A percentile compares a stretch with the other conserved stretches of the same genome.
Conservation (phyloP, 768 basidiomycete species). For the Lactarius evosmus region DNA sequence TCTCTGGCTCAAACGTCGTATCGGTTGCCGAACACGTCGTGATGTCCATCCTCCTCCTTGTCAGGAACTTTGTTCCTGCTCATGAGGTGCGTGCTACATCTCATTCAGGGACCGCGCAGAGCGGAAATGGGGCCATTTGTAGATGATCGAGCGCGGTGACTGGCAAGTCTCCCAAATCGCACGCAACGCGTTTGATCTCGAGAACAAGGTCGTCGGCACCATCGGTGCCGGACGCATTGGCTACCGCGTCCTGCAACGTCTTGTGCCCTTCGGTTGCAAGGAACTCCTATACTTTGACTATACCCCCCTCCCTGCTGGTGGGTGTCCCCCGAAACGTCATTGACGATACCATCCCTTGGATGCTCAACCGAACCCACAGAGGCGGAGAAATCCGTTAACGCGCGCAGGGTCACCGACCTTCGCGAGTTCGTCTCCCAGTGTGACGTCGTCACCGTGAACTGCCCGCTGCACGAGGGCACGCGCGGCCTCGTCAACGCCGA, state of each 20-base stretch:
- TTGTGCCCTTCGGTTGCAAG: constrained; percentile 82
- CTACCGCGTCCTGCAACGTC: constrained; percentile 56
- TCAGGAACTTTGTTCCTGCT: constrained; percentile 85
- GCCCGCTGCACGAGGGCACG: constrained; percentile 84
- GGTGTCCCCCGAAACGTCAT: constrained; percentile 6
- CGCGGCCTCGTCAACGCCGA: constrained; percentile 77
- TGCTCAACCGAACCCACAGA: constrained; percentile 38
- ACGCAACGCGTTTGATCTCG: constrained; percentile 82
- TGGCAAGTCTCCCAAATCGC: constrained; percentile 87
- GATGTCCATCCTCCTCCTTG: constrained; percentile 87
- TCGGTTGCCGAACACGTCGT: constrained; percentile 90
- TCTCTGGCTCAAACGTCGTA: constrained; percentile 86
- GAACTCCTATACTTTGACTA: constrained; percentile 92
- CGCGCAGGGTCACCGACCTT: constrained; percentile 73
- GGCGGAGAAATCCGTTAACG: constrained; percentile 62
- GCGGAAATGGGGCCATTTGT: not conserved
- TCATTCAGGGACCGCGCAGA: not conserved
- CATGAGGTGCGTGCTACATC: constrained; percentile 57
- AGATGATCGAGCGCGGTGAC: constrained; percentile 81
- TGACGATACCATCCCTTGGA: not conserved
- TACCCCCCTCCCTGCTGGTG: constrained; percentile 62
- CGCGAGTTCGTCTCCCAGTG: constrained; percentile 51
- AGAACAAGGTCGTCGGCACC: constrained; percentile 88
- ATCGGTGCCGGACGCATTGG: constrained; percentile 82
- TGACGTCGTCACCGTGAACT: constrained; percentile 84